These are phyloP conservation scores for Tetracladium setigerum DNA, from an alignment of 495 filamentous ascomycete species.

Conservation along the genomic window DNA sequence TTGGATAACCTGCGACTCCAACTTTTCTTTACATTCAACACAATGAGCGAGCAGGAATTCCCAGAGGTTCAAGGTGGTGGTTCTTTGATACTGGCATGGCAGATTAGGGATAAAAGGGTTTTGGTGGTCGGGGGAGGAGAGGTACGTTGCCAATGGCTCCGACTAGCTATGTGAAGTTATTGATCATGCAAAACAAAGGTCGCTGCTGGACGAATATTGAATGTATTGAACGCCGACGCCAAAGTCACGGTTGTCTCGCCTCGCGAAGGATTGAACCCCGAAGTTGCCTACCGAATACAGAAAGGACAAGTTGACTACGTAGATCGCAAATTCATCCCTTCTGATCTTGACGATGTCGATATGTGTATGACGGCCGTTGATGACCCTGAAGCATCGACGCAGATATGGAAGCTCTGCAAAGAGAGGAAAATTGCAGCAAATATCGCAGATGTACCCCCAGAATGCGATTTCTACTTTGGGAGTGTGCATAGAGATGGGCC, in stretches of 20 bases:
- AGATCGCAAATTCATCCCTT: constrained; percentile 73
- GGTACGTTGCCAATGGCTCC: constrained; percentile 35
- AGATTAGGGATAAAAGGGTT: constrained; percentile 74
- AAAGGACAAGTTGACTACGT: constrained; percentile 66
- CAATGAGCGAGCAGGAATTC: constrained; percentile 37
- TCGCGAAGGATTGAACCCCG: constrained; percentile 69
- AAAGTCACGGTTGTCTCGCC: constrained; percentile 80
- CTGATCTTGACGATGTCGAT: constrained; percentile 67
- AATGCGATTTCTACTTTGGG: constrained; percentile 98
- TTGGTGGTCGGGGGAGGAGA: constrained; percentile 91
- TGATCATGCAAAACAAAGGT: constrained; percentile 51
- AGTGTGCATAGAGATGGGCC: constrained; percentile 92
- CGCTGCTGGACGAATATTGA: constrained; percentile 86
- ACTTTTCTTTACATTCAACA: neutral
- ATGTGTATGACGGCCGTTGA: constrained; percentile 94
- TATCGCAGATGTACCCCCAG: constrained; percentile 91
- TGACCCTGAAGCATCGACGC: constrained; percentile 76
- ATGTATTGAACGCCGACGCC: constrained; percentile 91
- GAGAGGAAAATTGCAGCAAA: constrained; percentile 78
- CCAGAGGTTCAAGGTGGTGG: constrained; percentile 82
- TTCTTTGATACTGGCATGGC: constrained; percentile 91
- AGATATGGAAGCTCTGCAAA: constrained; percentile 90
- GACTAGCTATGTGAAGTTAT: constrained; percentile 9
- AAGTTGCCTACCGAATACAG: constrained; percentile 75
- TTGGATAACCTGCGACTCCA: constrained; percentile 2